A percentile compares a stretch with the other conserved stretches of the same genome.
These are phyloP conservation scores for Bauhinia variegata DNA, from an alignment of 306 rosid species.

Conservation along the genomic window DNA sequence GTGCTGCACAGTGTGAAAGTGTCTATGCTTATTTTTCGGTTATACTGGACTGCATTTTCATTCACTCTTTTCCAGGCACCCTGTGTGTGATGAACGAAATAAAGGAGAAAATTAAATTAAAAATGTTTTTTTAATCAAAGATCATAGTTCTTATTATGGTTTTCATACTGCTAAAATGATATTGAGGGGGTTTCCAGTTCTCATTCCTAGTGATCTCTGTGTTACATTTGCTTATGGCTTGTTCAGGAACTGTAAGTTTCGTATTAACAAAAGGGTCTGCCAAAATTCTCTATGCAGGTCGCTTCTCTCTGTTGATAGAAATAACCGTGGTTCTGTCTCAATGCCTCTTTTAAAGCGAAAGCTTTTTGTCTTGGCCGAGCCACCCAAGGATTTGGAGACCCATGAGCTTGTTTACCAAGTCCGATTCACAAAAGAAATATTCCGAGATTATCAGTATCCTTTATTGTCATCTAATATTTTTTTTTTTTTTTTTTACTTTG, in stretches of 20 bases:
- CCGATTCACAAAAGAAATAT: conserved; percentile 86
- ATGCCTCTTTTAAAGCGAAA: conserved; percentile 89
- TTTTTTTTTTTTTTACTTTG: neutral
- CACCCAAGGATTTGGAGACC: conserved; percentile 71
- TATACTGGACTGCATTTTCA: neutral
- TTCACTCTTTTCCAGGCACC: neutral
- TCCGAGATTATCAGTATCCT: conserved; percentile 88
- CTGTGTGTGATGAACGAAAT: neutral
- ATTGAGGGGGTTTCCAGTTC: conserved; percentile 6
- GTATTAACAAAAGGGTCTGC: conserved; percentile 21
- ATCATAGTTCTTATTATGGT: neutral
- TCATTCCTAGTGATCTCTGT: conserved; percentile 24
- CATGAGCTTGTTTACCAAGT: conserved; percentile 75
- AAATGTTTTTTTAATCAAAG: no score
- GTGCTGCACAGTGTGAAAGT: neutral
- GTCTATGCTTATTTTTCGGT: conserved; percentile 15
- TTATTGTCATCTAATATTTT: neutral
- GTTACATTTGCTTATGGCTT: conserved; percentile 8
- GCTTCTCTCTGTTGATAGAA: conserved; percentile 25
- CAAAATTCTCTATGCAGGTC: conserved; percentile 41
- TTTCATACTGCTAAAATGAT: neutral
- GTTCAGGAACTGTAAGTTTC: conserved; percentile 9
- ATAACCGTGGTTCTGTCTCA: conserved; percentile 26
- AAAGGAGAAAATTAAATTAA: neutral
- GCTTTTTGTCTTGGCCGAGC: conserved; percentile 66